Percentiles rank a stretch among this genome's conserved stretches.
Evolutionary conservation across 495 filamentous ascomycete species (phyloP).

Genomic region (Talaromyces trachyspermus): DNA sequence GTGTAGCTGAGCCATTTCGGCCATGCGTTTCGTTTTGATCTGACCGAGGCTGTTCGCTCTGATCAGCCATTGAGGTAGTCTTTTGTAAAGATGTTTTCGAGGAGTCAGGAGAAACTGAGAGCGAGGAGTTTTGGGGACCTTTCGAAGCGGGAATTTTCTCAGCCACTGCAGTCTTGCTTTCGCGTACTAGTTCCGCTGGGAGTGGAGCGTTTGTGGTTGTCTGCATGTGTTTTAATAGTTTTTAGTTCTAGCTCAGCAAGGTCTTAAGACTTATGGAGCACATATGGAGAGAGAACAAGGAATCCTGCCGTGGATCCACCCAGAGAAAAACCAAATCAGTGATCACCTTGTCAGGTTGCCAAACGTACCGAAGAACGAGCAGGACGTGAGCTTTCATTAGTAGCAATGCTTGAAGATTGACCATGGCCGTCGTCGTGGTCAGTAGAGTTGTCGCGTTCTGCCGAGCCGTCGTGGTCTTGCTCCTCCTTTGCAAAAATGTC

Average conservation of each 20-base stretch:
- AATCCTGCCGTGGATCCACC: slow-evolving; percentile 5
- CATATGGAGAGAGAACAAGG: too few relatives aligned
- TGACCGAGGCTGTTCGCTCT: neutral
- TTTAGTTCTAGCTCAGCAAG: slow-evolving; percentile 1
- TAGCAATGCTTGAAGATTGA: too few relatives aligned
- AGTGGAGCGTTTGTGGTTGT: slow-evolving; percentile 1
- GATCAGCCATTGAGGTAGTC: neutral
- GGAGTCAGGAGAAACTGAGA: too few relatives aligned
- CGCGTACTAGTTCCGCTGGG: neutral
- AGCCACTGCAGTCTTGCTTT: neutral
- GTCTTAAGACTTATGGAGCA: slow-evolving; percentile 7
- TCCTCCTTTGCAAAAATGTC: slow-evolving; percentile 20
- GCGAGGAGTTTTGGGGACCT: neutral
- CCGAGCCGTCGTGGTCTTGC: slow-evolving; percentile 5
- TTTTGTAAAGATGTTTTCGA: too few relatives aligned
- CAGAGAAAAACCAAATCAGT: slow-evolving; percentile 4
- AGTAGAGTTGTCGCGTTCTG: slow-evolving; percentile 2
- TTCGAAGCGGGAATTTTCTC: neutral
- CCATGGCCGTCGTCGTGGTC: too few relatives aligned
- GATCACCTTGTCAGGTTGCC: neutral
- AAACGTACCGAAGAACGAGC: neutral
- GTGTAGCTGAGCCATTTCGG: slow-evolving; percentile 10
- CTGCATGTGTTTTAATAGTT: slow-evolving; percentile 1
- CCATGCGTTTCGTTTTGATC: slow-evolving; percentile 3
- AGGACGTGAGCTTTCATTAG: neutral